Evolutionary conservation across 371 early-diverging fungal genomes (phyloP).

Genomic region (Syncephalastrum racemosum): DNA sequence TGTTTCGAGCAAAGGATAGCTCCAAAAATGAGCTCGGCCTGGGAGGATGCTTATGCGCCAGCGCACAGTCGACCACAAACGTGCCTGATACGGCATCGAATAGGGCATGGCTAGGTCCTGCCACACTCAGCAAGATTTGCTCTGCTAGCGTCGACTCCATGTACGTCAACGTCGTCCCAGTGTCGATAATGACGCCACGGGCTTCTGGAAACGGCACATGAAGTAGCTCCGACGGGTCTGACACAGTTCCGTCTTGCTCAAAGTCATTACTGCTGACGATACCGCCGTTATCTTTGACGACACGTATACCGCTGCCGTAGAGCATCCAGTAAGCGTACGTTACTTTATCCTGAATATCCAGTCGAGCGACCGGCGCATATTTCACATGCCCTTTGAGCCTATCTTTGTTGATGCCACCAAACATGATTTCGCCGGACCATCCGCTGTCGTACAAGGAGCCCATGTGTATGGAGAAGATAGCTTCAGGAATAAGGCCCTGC

Average conservation of each 20-base stretch:
- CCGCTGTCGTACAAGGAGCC: slow-evolving; percentile 12
- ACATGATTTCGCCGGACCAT: slow-evolving; percentile 49
- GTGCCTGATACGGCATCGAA: slow-evolving; percentile 21
- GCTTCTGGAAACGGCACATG: background rate
- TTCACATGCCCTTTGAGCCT: slow-evolving; percentile 21
- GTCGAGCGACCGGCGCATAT: slow-evolving; percentile 14
- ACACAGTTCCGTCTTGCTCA: background rate
- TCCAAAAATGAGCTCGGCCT: background rate
- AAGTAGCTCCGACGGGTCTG: background rate
- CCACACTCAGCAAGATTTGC: slow-evolving; percentile 17
- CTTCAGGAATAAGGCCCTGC: slow-evolving; percentile 29
- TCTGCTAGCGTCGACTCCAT: slow-evolving; percentile 23
- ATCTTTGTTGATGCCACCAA: slow-evolving; percentile 52
- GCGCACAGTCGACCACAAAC: slow-evolving; percentile 21
- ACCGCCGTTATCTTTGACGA: slow-evolving; percentile 5
- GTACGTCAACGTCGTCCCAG: slow-evolving; percentile 34
- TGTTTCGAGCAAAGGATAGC: slow-evolving; percentile 1
- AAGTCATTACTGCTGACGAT: background rate
- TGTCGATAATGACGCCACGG: slow-evolving; percentile 37
- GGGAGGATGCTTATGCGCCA: background rate
- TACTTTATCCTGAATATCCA: background rate
- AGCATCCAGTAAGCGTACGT: slow-evolving; percentile 27
- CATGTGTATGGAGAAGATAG: slow-evolving; percentile 42
- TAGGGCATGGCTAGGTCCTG: slow-evolving; percentile 4
- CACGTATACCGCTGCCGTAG: slow-evolving; percentile 16